Evolutionary conservation across 192 early-diverging fungal species (phyloP), one percentile per base, ranked within the genome.

Genomic region (Mortierella alpina): DNA sequence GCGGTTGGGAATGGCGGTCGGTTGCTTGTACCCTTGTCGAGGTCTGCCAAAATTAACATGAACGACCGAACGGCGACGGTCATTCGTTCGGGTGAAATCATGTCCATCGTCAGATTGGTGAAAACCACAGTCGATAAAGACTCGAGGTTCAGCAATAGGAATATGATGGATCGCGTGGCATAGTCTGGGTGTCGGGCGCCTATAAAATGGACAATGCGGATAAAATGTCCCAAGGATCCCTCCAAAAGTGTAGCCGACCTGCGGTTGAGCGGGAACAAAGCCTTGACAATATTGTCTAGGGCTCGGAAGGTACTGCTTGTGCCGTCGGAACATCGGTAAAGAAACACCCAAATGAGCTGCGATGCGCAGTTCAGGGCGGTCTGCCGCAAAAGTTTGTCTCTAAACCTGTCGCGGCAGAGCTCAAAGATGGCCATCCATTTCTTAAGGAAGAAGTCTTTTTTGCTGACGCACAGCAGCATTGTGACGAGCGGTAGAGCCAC

Each of bases 341-440:
- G 76, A 73, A 96, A 97, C 14, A 95, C 94, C 98, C 98, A 99
- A 20, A 96, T 73, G 52, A 99, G 84, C 6, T 96, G 92, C 42
- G 89, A 83, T 4, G 97, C 83, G 56, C 92, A 96, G 9, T 90
- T 90, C 63, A 99, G 75, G 0, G 95, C 92, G 17, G 96, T 89
- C 18, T 87, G 84, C 3, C 94, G 88, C 59, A 90, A 87, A 55
- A 84, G 72, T 83, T 93, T 95, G 68, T 95, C 93, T 84, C 75
- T 93, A 47, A 93, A 90, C 49, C 89, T 89, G 70, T 90, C 87
- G 45, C 91, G 88, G 74, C 91, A 92, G 44, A 73, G 83, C 47
- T 94, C 92, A 8, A 94, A 84, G 68, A 93, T 83, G 7, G 88
- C 77, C 20, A 85, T 72, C 91, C 93, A 96, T 55, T 95, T 89